Evolutionary conservation across 2,329 filamentous ascomycete species (phyloP), one percentile per base, ranked within the genome.

Genomic region (Neopestalotiopsis clavispora): DNA sequence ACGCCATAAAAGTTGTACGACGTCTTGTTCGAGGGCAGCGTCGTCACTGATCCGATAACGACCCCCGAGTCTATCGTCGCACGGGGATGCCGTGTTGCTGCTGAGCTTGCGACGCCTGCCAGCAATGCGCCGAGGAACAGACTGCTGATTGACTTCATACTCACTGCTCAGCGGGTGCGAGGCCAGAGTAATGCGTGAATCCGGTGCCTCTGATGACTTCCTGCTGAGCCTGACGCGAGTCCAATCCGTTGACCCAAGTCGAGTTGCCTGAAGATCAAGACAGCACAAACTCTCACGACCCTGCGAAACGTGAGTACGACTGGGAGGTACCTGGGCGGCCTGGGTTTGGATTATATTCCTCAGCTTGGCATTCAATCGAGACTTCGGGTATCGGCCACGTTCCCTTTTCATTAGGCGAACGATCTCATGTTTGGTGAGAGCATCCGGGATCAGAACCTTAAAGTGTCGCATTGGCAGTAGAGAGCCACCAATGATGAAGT

Each of bases 11-110:
- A 66, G n/a, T 66, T 66, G 45, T 66, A 45, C 13, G 52, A 45
- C 32, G 40, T 38, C 28, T 13, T 28, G 4, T 45, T 66, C 12
- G 42, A 34, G 17, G 63, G 63, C 30, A 66, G 52, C 30, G 30
- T 28, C 4, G 63, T 57, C n/a, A 40, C 49, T 17, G 62, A 49
- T 6, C 63, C 63, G 14, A 66, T 58, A 4, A 66, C n/a, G 4
- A 57, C 63, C 4, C 63, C 63, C 45, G 63, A 66, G 30, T 57
- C 63, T 32, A 66, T 57, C 5, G 63, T 66, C 17, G 63, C 63
- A 9, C 42, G 56, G 32, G 63, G 63, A n/a, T 20, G 17, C n/a
- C n/a, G 23, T 28, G 23, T 20, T 10, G 45, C n/a, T 38, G 34
- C 34, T 38, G 34, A 38, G 9, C 6, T 52, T 52, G 45, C 45